Base-by-base conservation (phyloP, 179 eudicot genomes). In the Spinacia oleracea region DNA sequence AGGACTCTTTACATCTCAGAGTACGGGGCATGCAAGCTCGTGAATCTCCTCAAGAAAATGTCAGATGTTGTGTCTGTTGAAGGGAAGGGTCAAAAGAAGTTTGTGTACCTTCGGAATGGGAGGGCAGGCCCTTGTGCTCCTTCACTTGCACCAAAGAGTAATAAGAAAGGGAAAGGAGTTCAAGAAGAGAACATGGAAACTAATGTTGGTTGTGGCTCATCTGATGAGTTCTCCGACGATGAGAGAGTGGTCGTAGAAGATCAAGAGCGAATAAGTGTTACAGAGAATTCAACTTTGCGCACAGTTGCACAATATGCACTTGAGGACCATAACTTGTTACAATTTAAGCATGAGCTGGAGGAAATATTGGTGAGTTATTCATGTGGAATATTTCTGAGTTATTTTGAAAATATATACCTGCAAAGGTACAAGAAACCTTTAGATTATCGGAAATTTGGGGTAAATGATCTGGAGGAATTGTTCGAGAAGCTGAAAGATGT, bases 311-410 rank as follows among this genome's bases (percentile, higher is more conserved):
- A 25, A 35, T 59, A 51, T 67, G 80, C 50, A 70, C 45, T 58
- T 63, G 82, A 84, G 74, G 84, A 89, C 75, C 78, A 38, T 79
- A 79, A 80, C 43, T 85, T 93, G 23, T 77, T 82, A 46, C 80
- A 81, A 68, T 93, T 95, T 70, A 95, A 84, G 84, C 60, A 84
- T 16, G 98, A 95, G 91, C 89, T 95, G 67, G 92, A 93, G 82
- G 98, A 95, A 81, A 93, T 95, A 74, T 83, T 95, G 11, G 97
- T 95, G 69, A 90, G 98, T 75, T 95, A 86, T 74, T 89, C 91
- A 16, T 88, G 97, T 73, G 82, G 86, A 77, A 83, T 95, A 74
- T 88, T 84, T 77, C 66, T 95, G n/a, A 84, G 87, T 73, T 75
- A 74, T 67, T 93, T 95, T 77, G 96, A 91, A 79, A 89, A 87